Evolutionary conservation across 495 filamentous ascomycete genomes (phyloP), one percentile per base, ranked within the genome.

Genomic region (Hypoxylon intermedium): DNA sequence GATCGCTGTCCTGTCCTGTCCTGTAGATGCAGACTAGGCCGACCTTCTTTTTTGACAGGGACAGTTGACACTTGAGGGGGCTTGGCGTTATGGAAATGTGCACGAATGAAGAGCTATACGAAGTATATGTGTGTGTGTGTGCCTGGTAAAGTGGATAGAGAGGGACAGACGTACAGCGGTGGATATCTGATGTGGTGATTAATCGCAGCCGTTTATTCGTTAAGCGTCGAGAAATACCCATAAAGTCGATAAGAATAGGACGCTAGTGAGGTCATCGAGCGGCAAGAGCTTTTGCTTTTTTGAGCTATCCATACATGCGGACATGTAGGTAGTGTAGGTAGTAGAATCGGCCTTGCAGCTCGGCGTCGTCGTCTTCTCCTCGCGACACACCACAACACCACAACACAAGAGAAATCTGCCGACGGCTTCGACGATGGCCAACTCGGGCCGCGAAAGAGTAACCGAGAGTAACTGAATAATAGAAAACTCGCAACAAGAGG

Each of bases 101-200:
- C 63, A 62, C 60, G 60, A 61, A 63, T 64, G 53, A 65, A 61
- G 56, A 65, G 61, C 65, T 58, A 65, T 65, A 65, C 62, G 62
- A 65, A 65, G 62, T 55, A 34, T 51, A 33, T 65, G 37, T 38
- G 53, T 54, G 44, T 59, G 62, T 60, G 68, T 71, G 68, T 71
- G 65, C 68, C 68, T 71, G 68, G 61, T 71, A 71, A 71, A 71
- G 68, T 71, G 68, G 68, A 70, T 68, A 65, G 49, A 45, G 37
- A 40, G 42, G 31, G 40, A 54, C 56, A 19, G 47, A 65, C 62
- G 42, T 60, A 65, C 62, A 57, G 40, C 24, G 55, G 62, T 59
- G 56, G 56, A 56, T 65, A 60, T 60, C 45, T 55, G 51, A 49
- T 58, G 50, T 59, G 55, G 50, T 58, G 43, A 60, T 65, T 65